Evolutionary conservation across 2,329 filamentous ascomycete species (phyloP).

Genomic region (Graphilbum fragrans): DNA sequence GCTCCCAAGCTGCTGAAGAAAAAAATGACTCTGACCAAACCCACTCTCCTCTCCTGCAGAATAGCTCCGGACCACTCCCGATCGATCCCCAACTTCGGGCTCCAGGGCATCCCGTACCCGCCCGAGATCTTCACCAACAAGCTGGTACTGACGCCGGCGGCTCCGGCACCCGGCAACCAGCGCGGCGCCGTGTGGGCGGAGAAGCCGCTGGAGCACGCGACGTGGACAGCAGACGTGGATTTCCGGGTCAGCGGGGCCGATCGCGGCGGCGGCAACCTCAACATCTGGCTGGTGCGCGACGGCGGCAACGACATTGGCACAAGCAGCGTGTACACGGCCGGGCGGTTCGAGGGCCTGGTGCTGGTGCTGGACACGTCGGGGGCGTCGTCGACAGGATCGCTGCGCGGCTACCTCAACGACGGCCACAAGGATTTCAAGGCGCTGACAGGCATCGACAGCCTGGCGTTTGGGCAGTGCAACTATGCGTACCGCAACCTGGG

Average conservation of each 20-base stretch:
- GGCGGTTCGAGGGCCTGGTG: slow-evolving; percentile 80
- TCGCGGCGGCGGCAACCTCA: slow-evolving; percentile 74
- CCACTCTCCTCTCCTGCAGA: slow-evolving; percentile 21
- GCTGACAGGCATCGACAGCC: slow-evolving; percentile 68
- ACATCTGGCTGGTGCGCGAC: slow-evolving; percentile 78
- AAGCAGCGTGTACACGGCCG: slow-evolving; percentile 72
- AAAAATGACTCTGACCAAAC: neutral
- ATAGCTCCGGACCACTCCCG: slow-evolving; percentile 50
- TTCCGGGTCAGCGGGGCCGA: slow-evolving; percentile 83
- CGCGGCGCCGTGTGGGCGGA: slow-evolving; percentile 76
- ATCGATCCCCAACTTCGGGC: slow-evolving; percentile 40
- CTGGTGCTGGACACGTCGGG: slow-evolving; percentile 78
- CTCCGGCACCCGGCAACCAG: slow-evolving; percentile 71
- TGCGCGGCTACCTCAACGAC: slow-evolving; percentile 91
- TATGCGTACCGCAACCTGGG: slow-evolving; percentile 89
- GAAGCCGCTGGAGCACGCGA: slow-evolving; percentile 42
- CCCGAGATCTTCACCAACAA: slow-evolving; percentile 74
- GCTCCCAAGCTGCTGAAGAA: neutral
- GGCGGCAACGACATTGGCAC: slow-evolving; percentile 53
- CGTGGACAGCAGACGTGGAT: slow-evolving; percentile 75
- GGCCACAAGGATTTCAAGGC: slow-evolving; percentile 67
- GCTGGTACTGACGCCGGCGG: slow-evolving; percentile 79
- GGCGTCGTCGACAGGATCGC: slow-evolving; percentile 56
- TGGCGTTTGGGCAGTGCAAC: slow-evolving; percentile 88
- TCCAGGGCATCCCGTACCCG: slow-evolving; percentile 39